Evolutionary conservation across 768 basidiomycete genomes (phyloP).

Genomic region (Pulveroboletus sp.): DNA sequence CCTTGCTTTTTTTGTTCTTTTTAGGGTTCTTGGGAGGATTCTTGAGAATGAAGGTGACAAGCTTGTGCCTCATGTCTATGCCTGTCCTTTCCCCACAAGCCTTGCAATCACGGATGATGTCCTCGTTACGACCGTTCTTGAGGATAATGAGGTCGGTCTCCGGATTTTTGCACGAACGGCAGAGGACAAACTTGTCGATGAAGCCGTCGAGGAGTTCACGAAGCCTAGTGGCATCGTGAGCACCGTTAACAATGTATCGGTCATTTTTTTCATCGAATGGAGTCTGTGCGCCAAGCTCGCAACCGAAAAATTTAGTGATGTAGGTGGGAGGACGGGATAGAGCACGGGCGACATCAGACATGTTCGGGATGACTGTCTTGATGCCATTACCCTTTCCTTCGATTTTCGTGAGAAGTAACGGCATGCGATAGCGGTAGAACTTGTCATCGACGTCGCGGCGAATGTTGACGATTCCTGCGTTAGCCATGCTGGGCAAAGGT

Average conservation of each 20-base stretch:
- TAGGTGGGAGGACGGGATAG: conserved; percentile 93
- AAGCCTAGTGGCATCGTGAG: conserved; percentile 85
- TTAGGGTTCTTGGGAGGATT: conserved; percentile 95
- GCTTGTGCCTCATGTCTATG: conserved; percentile 95
- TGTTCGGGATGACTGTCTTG: conserved; percentile 98
- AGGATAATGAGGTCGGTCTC: conserved; percentile 94
- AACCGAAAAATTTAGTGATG: conserved; percentile 98
- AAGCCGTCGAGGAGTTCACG: conserved; percentile 94
- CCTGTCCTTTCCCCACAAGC: conserved; percentile 91
- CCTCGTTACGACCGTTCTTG: conserved; percentile 73
- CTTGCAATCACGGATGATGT: conserved; percentile 95
- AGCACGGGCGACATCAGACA: conserved; percentile 95
- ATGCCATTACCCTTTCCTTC: conserved; percentile 99
- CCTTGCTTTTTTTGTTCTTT: conserved; percentile 53
- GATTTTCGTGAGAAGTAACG: conserved; percentile 88
- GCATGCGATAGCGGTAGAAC: conserved; percentile 98
- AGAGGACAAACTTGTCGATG: conserved; percentile 98
- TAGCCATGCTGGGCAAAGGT: conserved; percentile 72
- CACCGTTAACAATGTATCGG: conserved; percentile 97
- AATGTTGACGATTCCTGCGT: conserved; percentile 78
- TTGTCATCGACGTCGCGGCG: conserved; percentile 96
- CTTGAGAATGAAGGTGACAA: conserved; percentile 94
- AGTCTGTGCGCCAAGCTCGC: conserved; percentile 96
- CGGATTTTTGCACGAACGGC: conserved; percentile 97
- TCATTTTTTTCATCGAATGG: conserved; percentile 96